Base-by-base conservation (phyloP, 495 filamentous ascomycete genomes). In the Hypomontagnella monticulosa region DNA sequence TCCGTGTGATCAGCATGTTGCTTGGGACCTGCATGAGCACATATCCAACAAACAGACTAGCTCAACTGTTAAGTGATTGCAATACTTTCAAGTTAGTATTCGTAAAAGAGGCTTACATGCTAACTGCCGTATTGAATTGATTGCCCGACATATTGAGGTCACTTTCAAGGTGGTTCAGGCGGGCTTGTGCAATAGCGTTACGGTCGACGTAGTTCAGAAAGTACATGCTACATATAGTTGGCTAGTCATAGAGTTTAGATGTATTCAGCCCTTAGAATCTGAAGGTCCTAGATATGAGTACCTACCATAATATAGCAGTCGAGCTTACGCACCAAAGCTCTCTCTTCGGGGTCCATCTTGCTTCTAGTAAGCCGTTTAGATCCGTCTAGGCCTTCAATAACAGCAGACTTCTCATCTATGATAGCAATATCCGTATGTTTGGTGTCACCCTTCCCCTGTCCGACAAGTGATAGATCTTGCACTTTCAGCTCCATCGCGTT, bases 171-270 rank as follows among this genome's bases (percentile, higher is more conserved):
- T 77, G 74, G 40, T 79, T 75, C 4, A 84, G 73, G 9, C 75
- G 69, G 12, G 81, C 78, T 71, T 72, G 69, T 3, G 76, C 68
- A 63, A 81, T 78, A 40, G 73, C 73, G 51, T 84, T 85, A 30
- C 81, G 71, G 44, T 84, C 83, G 51, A 83, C 61, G 50, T 81
- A 81, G 40, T 82, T 81, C 8, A 85, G 67, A 54, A 82, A 77
- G 49, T 84, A 84, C 79, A 83, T 82, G 36, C 77, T 40, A 72
- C 79, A 84, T 27, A 83, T 71, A 4, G 73, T 76, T 34, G 79
- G 80, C 75, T 76, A 15, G 30, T n/a, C 9, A 18, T n/a, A 40
- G 23, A 10, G 32, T 59, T 59, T 8, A 59, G 56, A 30, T 9
- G 9, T 30, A 20, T 11, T 48, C 3, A 4, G 55, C n/a, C 15